Base-by-base conservation (phyloP, 2,329 filamentous ascomycete genomes). In the Penicillium sp. region DNA sequence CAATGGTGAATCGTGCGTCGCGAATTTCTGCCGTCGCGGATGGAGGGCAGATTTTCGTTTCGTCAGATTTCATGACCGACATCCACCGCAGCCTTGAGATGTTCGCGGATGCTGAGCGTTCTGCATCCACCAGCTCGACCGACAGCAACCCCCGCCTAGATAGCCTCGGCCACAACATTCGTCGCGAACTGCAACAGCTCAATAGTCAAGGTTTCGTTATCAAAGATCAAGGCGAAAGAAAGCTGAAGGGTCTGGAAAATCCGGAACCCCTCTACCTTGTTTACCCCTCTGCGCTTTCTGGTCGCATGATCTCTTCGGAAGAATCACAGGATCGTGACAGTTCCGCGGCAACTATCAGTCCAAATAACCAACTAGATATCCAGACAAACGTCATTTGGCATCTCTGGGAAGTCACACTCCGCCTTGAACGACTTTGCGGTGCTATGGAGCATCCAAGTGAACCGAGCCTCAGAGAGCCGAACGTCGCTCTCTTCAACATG, bases 1-100 rank as follows among this genome's bases (percentile, higher is more conserved):
- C 94, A 15, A 99, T 99, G 92, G 94, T 99, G 69, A 99, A 99
- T 77, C 92, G 95, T 70, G 91, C 94, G 0, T 89, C 94, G 16
- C 89, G 94, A 77, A 96, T 99, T 63, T 94, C 91, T 7, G 89
- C 91, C 23, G 92, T 96, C 43, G 94, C 94, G 36, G 94, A 99
- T 72, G 94, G 94, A 60, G 94, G 94, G 0, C 93, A 99, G 72
- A 97, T 97, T 63, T 94, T 93, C 0, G 94, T 97, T 2, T 97
- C 92, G 0, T 92, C 92, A 1, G 94, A 99, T 73, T 97, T 97
- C 76, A 96, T 99, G 69, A 90, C 90, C 13, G 94, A 99, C 74
- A 93, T 97, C 54, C 91, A 96, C 71, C 86, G 92, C 40, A 94
- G 91, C 63, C 83, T 96, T 0, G 91, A 96, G 73, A 90, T 87